Evolutionary conservation across 2,329 filamentous ascomycete species (phyloP), one percentile per base, ranked within the genome.

Genomic region (Botrytis elliptica): DNA sequence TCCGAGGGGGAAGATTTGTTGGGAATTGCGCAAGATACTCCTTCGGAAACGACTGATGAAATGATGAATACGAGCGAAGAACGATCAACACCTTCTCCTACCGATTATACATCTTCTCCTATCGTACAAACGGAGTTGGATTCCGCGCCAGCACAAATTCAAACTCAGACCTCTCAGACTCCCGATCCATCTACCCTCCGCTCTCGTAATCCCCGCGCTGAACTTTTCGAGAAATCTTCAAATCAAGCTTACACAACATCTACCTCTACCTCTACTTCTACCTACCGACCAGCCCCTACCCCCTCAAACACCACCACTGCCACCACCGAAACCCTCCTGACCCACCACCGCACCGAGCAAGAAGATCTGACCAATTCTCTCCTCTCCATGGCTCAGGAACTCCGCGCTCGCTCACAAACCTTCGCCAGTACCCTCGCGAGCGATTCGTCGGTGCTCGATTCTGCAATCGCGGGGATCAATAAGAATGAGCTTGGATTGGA

Each of bases 361-460:
- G 94, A 97, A 82, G 85, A 88, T 49, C 87, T 98, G 4, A 95
- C 95, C 0, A 87, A 88, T 55, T 95, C 93, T 12, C 90, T 98
- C n/a, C 86, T 97, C 36, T 85, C 88, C 63, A 92, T 98, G 84
- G 95, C 95, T 1, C 85, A 88, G 36, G 88, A 92, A 67, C 88
- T 98, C 57, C 97, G 97, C 81, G 84, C 88, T 66, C 93, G 91
- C 55, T 93, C 93, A 6, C 84, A 91, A 71, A 86, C 88, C 4
- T 96, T 97, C 83, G 88, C 91, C 36, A 84, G 86, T 9, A 89
- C 91, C 1, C 86, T 98, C 22, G 93, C 94, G 75, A 84, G 86
- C 74, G 89, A 92, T 77, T 93, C 93, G 81, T 89, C 91, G 49
- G 85, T 95, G 4, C 83, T 97, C 33, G 86, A 88, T 73, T 87